A percentile compares a stretch with the other conserved stretches of the same genome.
phyloP scores from a whole-genome alignment of 371 early-diverging fungal species.

The Mucor lusitanicus region DNA sequence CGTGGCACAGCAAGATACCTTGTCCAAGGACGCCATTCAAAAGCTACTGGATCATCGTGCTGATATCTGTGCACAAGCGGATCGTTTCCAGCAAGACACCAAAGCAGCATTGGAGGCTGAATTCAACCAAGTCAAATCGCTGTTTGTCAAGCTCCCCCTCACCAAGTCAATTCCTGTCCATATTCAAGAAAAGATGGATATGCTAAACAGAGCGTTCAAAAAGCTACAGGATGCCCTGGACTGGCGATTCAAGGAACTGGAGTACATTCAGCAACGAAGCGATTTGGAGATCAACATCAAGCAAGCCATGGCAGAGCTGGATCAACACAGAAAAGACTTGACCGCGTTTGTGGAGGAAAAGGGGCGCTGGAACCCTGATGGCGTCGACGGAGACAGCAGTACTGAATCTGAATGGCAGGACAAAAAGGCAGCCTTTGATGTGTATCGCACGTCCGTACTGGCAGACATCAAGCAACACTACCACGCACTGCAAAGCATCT shows the following conservation, averaged over 20 bases:
- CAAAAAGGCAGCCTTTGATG: constrained; percentile 5
- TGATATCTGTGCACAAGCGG: constrained; percentile 6
- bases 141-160: constrained; percentile 21
- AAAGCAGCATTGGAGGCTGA: not conserved
- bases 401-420: not conserved
- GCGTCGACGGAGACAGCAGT: not conserved
- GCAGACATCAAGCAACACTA: constrained; percentile 14
- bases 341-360: constrained; percentile 13
- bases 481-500: constrained; percentile 1
- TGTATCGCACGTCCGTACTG: not conserved
- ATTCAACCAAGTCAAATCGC: not conserved
- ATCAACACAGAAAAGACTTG: constrained; percentile 7
- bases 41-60: not conserved
- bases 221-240: constrained; percentile 20
- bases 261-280: constrained; percentile 19
- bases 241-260: constrained; percentile 23
- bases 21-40: constrained; percentile 1
- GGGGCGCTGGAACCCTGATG: constrained; percentile 21
- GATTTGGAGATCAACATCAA: constrained; percentile 16
- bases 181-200: constrained; percentile 23
- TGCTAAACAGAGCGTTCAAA: not conserved
- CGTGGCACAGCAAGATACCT: constrained; percentile 26
- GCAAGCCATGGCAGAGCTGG: constrained; percentile 7
- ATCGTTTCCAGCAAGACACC: not conserved
- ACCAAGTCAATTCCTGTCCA: constrained; percentile 22